Evolutionary conservation across 371 early-diverging fungal genomes (phyloP).

Genomic region (Actinomortierella ambigua): DNA sequence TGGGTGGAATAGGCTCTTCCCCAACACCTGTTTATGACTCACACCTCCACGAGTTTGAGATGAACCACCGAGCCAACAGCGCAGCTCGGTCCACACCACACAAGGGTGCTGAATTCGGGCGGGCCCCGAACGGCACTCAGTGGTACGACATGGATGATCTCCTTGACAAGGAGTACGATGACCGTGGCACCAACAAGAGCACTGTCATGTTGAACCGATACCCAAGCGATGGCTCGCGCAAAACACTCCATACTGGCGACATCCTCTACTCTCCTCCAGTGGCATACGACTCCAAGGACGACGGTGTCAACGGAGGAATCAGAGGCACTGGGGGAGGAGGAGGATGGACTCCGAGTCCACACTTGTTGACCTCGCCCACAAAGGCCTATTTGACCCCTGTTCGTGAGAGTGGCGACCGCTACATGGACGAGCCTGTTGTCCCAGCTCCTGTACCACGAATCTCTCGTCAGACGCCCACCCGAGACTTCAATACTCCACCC

Average conservation of each 20-base stretch:
- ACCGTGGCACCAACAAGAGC: constrained; percentile 2
- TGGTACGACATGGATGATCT: constrained; percentile 41
- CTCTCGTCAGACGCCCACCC: not conserved
- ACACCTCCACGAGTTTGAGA: too few species aligned
- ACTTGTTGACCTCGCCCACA: constrained; percentile 4
- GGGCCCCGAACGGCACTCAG: constrained; percentile 15
- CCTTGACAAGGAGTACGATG: constrained; percentile 32
- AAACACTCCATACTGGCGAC: constrained; percentile 18
- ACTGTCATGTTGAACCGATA: constrained; percentile 4
- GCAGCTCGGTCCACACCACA: not conserved
- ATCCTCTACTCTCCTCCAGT: constrained; percentile 24
- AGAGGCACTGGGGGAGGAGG: too few species aligned
- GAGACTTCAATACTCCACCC: constrained; percentile 7
- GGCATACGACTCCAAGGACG: too few species aligned
- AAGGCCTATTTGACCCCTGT: constrained; percentile 20
- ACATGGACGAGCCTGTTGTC: constrained; percentile 29
- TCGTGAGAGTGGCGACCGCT: constrained; percentile 27
- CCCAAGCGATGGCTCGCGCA: constrained; percentile 4
- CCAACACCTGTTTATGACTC: constrained; percentile 1
- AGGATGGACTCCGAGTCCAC: constrained; percentile 6
- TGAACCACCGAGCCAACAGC: not conserved
- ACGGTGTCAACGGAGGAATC: too few species aligned
- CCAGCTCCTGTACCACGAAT: constrained; percentile 33
- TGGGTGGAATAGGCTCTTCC: not conserved
- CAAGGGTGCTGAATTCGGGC: too few species aligned